A percentile compares a stretch with the other conserved stretches of the same genome.
Conservation (phyloP, 2,329 filamentous ascomycete species). For the Aspergillus alliaceus region DNA sequence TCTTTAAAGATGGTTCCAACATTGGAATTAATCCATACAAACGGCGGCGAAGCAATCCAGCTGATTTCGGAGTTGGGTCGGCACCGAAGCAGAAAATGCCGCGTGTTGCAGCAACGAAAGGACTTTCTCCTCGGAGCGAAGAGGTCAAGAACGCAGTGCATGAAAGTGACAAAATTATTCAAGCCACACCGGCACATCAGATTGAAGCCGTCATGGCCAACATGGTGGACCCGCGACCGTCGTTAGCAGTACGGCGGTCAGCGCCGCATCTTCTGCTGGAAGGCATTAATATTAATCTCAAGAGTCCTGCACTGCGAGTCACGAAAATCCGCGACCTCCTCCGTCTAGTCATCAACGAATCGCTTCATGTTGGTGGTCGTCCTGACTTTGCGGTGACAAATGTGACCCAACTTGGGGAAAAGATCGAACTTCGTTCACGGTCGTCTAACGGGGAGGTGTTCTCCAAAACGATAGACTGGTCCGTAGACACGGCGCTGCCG, state of each 20-base stretch:
- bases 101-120: slow-evolving; percentile 32
- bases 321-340: slow-evolving; percentile 48
- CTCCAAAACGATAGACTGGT: slow-evolving; percentile 49
- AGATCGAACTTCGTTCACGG: slow-evolving; percentile 45
- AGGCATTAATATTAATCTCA: slow-evolving; percentile 36
- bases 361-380: slow-evolving; percentile 48
- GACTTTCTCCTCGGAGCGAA: slow-evolving; percentile 39
- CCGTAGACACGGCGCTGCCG: slow-evolving; percentile 47
- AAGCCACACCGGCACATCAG: slow-evolving; percentile 33
- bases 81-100: slow-evolving; percentile 38
- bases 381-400: slow-evolving; percentile 49
- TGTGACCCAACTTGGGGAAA: slow-evolving; percentile 45
- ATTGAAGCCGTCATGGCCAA: slow-evolving; percentile 43
- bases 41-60: slow-evolving; percentile 43
- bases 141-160: slow-evolving; percentile 44
- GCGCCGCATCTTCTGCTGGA: slow-evolving; percentile 37
- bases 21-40: slow-evolving; percentile 47
- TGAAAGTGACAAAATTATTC: slow-evolving; percentile 43
- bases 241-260: slow-evolving; percentile 36
- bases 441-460: slow-evolving; percentile 47
- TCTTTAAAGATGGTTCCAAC: slow-evolving; percentile 45
- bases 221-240: slow-evolving; percentile 37
- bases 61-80: slow-evolving; percentile 34
- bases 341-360: slow-evolving; percentile 49
- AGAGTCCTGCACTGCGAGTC: slow-evolving; percentile 38